Percentiles rank a stretch among this genome's conserved stretches.
phyloP scores from a whole-genome alignment of 805 yeast species.

The Kodamaea kakaduensis region DNA sequence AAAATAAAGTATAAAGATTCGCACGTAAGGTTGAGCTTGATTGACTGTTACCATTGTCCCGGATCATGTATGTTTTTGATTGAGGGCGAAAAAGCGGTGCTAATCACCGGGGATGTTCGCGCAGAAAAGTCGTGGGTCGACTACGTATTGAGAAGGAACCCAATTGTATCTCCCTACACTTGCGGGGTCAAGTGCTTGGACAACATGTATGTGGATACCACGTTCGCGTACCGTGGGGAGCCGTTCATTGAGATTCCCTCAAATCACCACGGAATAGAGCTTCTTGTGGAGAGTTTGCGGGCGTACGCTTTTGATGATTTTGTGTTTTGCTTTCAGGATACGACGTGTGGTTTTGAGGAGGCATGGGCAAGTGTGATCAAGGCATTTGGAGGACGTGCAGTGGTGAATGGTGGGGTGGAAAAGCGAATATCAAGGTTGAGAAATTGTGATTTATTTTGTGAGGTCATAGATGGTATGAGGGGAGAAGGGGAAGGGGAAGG shows the following conservation, averaged over 20 bases:
- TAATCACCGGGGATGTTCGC: constrained; percentile 55
- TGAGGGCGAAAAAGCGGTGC: constrained; percentile 34
- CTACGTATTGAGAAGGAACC: constrained; percentile 29
- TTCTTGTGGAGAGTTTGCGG: constrained; percentile 29
- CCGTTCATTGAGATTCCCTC: constrained; percentile 44
- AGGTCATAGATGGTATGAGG: constrained; percentile 1
- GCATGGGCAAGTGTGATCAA: constrained; percentile 40
- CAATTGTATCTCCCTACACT: constrained; percentile 40
- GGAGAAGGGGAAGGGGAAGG: too few species aligned
- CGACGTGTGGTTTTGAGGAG: constrained; percentile 50
- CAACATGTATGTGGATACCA: constrained; percentile 51
- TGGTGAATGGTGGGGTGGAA: neutral
- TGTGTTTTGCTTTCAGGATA: constrained; percentile 38
- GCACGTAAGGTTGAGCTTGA: constrained; percentile 35
- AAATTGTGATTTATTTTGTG: constrained; percentile 1
- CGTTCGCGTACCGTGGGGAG: constrained; percentile 47
- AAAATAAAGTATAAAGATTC: constrained; percentile 1
- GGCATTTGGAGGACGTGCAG: constrained; percentile 17
- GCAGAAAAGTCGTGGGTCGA: constrained; percentile 53
- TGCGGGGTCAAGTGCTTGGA: constrained; percentile 32
- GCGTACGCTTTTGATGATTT: constrained; percentile 41
- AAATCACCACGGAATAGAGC: constrained; percentile 39
- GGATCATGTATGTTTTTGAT: constrained; percentile 55
- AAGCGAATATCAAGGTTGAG: neutral
- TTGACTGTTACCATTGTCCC: constrained; percentile 56